Conservation (phyloP, 768 basidiomycete species). For the Suillus fuscotomentosus region DNA sequence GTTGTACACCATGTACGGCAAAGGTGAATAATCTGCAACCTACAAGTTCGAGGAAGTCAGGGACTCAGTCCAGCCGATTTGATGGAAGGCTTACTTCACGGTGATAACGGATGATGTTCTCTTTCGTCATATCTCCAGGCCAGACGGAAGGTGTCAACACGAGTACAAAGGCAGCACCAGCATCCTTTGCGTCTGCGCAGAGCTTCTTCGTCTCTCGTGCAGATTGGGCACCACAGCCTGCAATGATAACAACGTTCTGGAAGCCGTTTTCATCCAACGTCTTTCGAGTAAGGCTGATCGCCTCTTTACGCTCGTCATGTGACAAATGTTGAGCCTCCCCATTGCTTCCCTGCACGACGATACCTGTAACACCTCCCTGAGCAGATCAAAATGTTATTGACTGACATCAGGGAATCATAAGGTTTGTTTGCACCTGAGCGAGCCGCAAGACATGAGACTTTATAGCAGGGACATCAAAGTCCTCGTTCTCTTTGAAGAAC, state of each 20-base stretch:
- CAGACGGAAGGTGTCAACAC: constrained; percentile 75
- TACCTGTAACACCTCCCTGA: constrained; percentile 71
- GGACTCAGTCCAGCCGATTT: background rate
- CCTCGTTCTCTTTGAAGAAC: constrained; percentile 67
- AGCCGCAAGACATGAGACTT: constrained; percentile 70
- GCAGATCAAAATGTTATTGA: constrained; percentile 6
- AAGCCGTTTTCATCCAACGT: constrained; percentile 76
- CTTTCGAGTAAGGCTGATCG: constrained; percentile 62
- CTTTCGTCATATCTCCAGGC: constrained; percentile 60
- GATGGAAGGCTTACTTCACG: constrained; percentile 43
- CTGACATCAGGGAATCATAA: background rate
- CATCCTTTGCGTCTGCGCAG: constrained; percentile 70
- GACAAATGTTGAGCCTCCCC: constrained; percentile 78
- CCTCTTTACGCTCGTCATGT: constrained; percentile 63
- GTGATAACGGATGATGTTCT: constrained; percentile 66
- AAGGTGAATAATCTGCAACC: constrained; percentile 68
- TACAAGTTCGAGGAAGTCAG: constrained; percentile 24
- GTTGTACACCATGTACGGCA: constrained; percentile 82
- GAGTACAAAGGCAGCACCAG: constrained; percentile 79
- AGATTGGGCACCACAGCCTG: constrained; percentile 82
- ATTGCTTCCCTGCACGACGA: constrained; percentile 72
- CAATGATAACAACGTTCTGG: constrained; percentile 65
- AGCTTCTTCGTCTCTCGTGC: constrained; percentile 73
- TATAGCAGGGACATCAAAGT: constrained; percentile 66
- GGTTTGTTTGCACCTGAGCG: constrained; percentile 50